A percentile compares a stretch with the other conserved stretches of the same genome.
Conservation (phyloP, 768 basidiomycete species). For the Trametes gibbosa region DNA sequence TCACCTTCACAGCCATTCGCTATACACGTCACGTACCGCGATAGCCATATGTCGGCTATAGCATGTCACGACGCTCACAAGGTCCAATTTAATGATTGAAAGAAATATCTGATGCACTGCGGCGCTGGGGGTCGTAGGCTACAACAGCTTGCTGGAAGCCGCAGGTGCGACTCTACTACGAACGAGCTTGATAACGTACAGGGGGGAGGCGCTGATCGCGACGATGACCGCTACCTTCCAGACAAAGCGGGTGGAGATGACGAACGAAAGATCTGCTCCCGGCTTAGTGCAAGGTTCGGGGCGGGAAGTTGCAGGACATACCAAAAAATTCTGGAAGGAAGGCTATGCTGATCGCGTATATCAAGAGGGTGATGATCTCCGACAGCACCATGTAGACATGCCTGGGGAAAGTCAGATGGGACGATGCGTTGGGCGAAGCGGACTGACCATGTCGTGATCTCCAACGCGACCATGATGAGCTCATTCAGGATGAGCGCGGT, state of each 20-base stretch:
- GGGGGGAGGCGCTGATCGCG: slow-evolving; percentile 86
- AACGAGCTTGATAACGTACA: slow-evolving; percentile 88
- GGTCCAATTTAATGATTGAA: not conserved
- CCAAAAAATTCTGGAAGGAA: slow-evolving; percentile 98
- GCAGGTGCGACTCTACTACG: slow-evolving; percentile 87
- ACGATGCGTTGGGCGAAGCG: not conserved
- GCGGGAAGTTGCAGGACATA: slow-evolving; percentile 38
- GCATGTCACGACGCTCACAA: not conserved
- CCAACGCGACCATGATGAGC: slow-evolving; percentile 97
- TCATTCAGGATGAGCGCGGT: slow-evolving; percentile 95
- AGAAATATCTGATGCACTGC: not conserved
- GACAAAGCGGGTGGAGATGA: slow-evolving; percentile 80
- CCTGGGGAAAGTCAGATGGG: slow-evolving; percentile 41
- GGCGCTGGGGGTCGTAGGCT: slow-evolving; percentile 24
- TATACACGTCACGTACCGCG: too few species aligned
- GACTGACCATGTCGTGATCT: slow-evolving; percentile 90
- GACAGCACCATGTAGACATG: slow-evolving; percentile 94
- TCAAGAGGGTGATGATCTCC: slow-evolving; percentile 81
- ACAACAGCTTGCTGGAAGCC: slow-evolving; percentile 86
- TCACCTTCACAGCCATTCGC: too few species aligned
- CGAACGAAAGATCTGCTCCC: slow-evolving; percentile 80
- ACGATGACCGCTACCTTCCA: slow-evolving; percentile 98
- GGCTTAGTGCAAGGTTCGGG: not conserved
- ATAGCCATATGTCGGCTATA: too few species aligned
- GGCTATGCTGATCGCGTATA: slow-evolving; percentile 89